A percentile compares a stretch with the other conserved stretches of the same genome.
These are phyloP conservation scores for Lepraria neglecta DNA, from an alignment of 495 filamentous ascomycete species.

Conservation along the genomic window DNA sequence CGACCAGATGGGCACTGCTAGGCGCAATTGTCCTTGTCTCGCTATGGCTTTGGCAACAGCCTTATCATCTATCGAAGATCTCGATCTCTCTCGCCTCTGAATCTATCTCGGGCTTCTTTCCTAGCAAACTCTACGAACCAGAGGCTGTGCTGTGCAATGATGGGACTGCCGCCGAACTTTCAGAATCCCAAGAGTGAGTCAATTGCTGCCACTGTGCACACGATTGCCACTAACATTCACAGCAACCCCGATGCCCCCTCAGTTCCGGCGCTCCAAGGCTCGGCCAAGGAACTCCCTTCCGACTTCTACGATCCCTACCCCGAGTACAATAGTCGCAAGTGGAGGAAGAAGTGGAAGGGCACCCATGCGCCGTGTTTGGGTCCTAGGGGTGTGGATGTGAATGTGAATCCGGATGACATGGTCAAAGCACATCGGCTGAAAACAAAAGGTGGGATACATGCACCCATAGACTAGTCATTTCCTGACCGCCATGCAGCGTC, in stretches of 20 bases:
- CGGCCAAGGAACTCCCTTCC: constrained; percentile 11
- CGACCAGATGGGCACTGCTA: constrained; percentile 9
- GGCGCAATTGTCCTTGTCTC: background rate
- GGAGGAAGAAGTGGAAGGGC: constrained; percentile 41
- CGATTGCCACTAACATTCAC: background rate
- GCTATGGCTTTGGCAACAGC: constrained; percentile 14
- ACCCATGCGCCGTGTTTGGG: constrained; percentile 42
- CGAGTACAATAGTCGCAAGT: constrained; percentile 42
- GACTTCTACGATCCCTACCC: constrained; percentile 47
- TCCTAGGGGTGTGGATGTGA: constrained; percentile 41
- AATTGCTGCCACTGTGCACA: background rate
- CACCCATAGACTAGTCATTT: background rate
- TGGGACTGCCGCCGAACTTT: background rate
- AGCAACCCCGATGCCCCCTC: constrained; percentile 15
- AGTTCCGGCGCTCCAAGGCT: constrained; percentile 20
- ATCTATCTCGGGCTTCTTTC: constrained; percentile 1
- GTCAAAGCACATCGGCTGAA: constrained; percentile 41
- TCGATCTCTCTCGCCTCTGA: background rate
- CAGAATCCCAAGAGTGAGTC: background rate
- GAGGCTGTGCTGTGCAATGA: constrained; percentile 15
- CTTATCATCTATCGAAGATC: background rate
- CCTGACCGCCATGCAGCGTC: constrained; percentile 35
- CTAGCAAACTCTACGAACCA: constrained; percentile 18
- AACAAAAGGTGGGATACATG: constrained; percentile 23
- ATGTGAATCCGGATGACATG: constrained; percentile 42